Evolutionary conservation across 441 rosid genomes (phyloP).

Genomic region (Eugenia klotzschiana): DNA sequence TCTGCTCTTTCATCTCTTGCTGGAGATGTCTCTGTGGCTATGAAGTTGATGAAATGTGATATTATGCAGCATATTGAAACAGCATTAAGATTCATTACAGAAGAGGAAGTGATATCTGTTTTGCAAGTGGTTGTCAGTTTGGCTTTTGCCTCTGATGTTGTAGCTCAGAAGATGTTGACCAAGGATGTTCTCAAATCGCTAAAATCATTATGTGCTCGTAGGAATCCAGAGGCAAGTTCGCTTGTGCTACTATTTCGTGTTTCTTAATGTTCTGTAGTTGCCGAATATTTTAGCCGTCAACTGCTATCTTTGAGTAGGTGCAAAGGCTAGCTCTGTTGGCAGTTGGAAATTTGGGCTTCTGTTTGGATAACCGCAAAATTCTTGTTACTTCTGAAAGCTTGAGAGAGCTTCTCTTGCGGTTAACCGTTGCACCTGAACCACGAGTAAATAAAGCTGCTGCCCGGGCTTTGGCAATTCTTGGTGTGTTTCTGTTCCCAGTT

Average conservation of each 20-base stretch:
- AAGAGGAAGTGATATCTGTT: conserved; percentile 77
- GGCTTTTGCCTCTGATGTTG: conserved; percentile 78
- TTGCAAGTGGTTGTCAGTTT: conserved; percentile 75
- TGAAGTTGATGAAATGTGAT: conserved; percentile 94
- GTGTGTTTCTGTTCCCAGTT: conserved; percentile 27
- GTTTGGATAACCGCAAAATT: conserved; percentile 77
- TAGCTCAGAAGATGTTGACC: conserved; percentile 81
- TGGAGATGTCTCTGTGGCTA: conserved; percentile 74
- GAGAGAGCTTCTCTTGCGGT: conserved; percentile 70
- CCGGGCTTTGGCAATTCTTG: conserved; percentile 96
- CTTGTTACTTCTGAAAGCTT: conserved; percentile 92
- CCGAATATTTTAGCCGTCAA: neutral
- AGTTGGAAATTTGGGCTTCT: conserved; percentile 92
- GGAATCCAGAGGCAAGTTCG: conserved; percentile 58
- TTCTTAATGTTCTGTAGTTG: neutral
- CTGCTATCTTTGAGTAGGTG: conserved; percentile 37
- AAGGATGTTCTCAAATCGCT: conserved; percentile 68
- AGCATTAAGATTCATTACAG: conserved; percentile 54
- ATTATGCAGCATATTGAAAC: conserved; percentile 88
- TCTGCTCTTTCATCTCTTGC: conserved; percentile 87
- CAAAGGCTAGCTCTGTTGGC: conserved; percentile 82
- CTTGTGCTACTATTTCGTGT: neutral
- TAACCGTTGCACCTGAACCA: conserved; percentile 67
- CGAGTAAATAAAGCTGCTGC: conserved; percentile 90
- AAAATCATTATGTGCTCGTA: conserved; percentile 68